Conservation (phyloP, 164 flowering plant genomes). For the Chimonanthus praecox region DNA sequence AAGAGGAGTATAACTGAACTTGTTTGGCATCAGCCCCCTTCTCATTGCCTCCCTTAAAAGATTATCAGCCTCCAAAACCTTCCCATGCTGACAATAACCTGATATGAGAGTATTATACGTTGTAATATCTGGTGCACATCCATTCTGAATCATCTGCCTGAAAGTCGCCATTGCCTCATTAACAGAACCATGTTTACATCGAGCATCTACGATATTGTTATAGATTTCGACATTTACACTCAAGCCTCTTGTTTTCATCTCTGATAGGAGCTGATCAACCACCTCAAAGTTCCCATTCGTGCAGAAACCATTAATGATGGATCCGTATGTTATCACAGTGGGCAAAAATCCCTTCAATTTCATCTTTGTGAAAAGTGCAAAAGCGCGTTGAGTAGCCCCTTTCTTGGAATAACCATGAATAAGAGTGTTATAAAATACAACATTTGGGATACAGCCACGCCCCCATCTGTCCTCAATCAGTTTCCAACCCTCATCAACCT, state of each 20-base stretch:
- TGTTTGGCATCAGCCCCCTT: constrained; percentile 50
- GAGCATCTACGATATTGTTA: constrained; percentile 61
- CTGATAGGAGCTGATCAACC: constrained; percentile 42
- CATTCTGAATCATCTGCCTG: constrained; percentile 35
- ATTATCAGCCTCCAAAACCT: constrained; percentile 47
- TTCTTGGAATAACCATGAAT: constrained; percentile 69
- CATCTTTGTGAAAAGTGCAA: constrained; percentile 43
- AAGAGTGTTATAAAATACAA: constrained; percentile 70
- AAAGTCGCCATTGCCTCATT: constrained; percentile 34
- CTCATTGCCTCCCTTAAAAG: constrained; percentile 35
- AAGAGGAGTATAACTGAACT: constrained; percentile 60
- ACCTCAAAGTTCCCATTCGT: constrained; percentile 47
- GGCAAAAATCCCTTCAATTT: constrained; percentile 72
- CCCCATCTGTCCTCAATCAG: constrained; percentile 74
- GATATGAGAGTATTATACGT: constrained; percentile 59
- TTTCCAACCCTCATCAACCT: constrained; percentile 57
- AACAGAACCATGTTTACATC: constrained; percentile 36
- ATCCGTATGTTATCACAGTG: constrained; percentile 58
- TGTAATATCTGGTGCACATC: constrained; percentile 51
- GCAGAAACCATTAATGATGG: constrained; percentile 58
- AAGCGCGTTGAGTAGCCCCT: constrained; percentile 47
- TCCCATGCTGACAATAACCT: constrained; percentile 46
- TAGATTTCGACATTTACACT: constrained; percentile 36
- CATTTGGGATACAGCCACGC: constrained; percentile 54
- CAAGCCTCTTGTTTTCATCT: constrained; percentile 60